These are phyloP conservation scores for Arthonia radiata DNA, from an alignment of 495 filamentous ascomycete genomes.

Conservation along the genomic window DNA sequence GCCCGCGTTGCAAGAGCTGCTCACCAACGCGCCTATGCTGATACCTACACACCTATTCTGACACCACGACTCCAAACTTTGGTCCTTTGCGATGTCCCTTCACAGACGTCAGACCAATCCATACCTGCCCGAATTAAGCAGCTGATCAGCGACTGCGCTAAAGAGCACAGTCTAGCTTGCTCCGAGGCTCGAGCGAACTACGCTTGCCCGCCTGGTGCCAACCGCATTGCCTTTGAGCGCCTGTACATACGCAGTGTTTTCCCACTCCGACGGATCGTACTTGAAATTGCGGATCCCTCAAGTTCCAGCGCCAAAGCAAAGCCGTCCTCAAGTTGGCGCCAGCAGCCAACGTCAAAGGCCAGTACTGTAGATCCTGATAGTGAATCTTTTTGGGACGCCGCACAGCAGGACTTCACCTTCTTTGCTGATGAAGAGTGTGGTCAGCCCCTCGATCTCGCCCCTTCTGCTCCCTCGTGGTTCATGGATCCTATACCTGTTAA, in stretches of 20 bases:
- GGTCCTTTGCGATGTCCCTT: constrained; percentile 33
- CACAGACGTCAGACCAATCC: constrained; percentile 18
- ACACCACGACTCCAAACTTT: constrained; percentile 31
- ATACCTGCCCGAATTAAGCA: constrained; percentile 23
- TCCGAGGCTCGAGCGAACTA: constrained; percentile 27
- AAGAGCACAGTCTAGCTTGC: constrained; percentile 28
- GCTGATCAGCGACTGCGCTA: constrained; percentile 35
- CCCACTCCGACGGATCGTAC: constrained; percentile 26
- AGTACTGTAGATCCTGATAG: constrained; percentile 35
- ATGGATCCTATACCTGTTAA: too few relatives aligned
- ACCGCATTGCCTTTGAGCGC: constrained; percentile 15
- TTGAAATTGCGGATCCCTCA: constrained; percentile 35
- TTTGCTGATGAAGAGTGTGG: constrained; percentile 37
- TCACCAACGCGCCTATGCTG: too few relatives aligned
- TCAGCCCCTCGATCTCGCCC: too few relatives aligned
- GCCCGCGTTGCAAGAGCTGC: too few relatives aligned
- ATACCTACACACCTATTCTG: too few relatives aligned
- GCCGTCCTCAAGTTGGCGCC: constrained; percentile 9
- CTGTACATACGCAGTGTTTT: constrained; percentile 25
- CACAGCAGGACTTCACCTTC: constrained; percentile 36
- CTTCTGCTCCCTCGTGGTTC: too few relatives aligned
- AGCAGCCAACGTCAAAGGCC: constrained; percentile 21
- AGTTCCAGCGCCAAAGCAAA: constrained; percentile 17
- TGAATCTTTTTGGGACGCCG: constrained; percentile 34
- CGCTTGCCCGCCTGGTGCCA: constrained; percentile 23